These are phyloP conservation scores for Mycogone perniciosa DNA, from an alignment of 2,329 filamentous ascomycete genomes.

Conservation along the genomic window DNA sequence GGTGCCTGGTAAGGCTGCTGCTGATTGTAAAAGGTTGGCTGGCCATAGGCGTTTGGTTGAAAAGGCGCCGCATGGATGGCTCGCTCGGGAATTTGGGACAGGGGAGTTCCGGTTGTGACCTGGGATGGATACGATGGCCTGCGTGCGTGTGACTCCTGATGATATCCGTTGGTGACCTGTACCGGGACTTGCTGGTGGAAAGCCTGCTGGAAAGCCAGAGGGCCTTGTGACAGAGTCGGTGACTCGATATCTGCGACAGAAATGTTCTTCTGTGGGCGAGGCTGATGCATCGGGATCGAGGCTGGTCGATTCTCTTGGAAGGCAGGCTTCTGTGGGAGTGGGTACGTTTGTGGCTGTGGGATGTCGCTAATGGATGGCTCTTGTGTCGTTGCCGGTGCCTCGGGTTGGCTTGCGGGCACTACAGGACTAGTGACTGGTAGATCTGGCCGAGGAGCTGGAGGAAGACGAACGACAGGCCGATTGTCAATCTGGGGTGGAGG, in stretches of 20 bases:
- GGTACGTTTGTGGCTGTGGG: constrained; percentile 52
- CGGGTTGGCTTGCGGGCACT: constrained; percentile 16
- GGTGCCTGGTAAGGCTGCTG: constrained; percentile 33
- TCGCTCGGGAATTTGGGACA: constrained; percentile 88
- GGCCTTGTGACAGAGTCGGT: constrained; percentile 53
- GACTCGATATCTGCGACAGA: constrained; percentile 91
- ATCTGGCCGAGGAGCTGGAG: constrained; percentile 48
- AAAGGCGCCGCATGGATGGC: constrained; percentile 87
- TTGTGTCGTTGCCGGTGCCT: constrained; percentile 11
- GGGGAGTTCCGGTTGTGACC: constrained; percentile 66
- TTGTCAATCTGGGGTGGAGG: constrained; percentile 55
- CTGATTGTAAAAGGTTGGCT: constrained; percentile 51
- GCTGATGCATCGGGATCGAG: constrained; percentile 77
- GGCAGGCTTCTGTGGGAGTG: constrained; percentile 51
- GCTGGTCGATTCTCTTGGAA: constrained; percentile 50
- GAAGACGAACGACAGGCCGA: constrained; percentile 76
- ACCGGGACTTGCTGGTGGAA: constrained; percentile 93
- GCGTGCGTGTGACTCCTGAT: constrained; percentile 55
- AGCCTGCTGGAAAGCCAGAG: constrained; percentile 78
- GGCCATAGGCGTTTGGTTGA: constrained; percentile 65
- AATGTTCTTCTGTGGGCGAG: constrained; percentile 87
- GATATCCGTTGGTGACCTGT: constrained; percentile 54
- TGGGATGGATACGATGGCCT: constrained; percentile 66
- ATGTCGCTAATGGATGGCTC: constrained; percentile 44
- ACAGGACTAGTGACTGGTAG: constrained; percentile 17